Conservation (phyloP, 2,329 filamentous ascomycete species). For the Corynespora cassiicola region DNA sequence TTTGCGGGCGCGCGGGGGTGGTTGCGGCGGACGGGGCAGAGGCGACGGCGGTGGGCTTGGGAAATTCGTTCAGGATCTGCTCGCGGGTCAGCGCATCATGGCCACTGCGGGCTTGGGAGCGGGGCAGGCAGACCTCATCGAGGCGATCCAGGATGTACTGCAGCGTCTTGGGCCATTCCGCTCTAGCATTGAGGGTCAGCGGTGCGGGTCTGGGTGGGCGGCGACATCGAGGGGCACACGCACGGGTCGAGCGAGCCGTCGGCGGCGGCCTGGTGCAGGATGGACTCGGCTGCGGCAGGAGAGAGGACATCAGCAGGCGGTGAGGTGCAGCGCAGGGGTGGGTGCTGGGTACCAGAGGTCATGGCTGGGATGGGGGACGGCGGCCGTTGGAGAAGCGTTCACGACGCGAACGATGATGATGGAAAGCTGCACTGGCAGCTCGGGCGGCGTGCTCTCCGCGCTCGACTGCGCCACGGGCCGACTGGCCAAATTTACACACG, state of each 20-base stretch:
- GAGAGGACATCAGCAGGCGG: slow-evolving; percentile 29
- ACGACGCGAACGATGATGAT: slow-evolving; percentile 11
- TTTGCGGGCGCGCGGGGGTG: slow-evolving; percentile 26
- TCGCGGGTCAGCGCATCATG: slow-evolving; percentile 9
- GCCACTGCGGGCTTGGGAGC: not conserved
- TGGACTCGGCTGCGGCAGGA: slow-evolving; percentile 51
- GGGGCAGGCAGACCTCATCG: slow-evolving; percentile 61
- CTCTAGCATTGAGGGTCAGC: slow-evolving; percentile 57
- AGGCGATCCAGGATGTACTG: slow-evolving; percentile 71
- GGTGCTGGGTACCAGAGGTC: slow-evolving; percentile 16
- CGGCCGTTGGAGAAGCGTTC: slow-evolving; percentile 4
- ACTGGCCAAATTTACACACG: too few relatives aligned
- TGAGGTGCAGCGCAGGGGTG: not conserved
- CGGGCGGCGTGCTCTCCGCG: slow-evolving; percentile 3
- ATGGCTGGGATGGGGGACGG: slow-evolving; percentile 11
- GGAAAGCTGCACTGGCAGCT: slow-evolving; percentile 3
- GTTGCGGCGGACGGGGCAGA: slow-evolving; percentile 49
- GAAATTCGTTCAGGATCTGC: slow-evolving; percentile 80
- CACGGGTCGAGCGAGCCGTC: slow-evolving; percentile 67
- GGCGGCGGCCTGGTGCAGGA: slow-evolving; percentile 62
- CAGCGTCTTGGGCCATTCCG: slow-evolving; percentile 72
- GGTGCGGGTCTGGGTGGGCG: slow-evolving; percentile 1
- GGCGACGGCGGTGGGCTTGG: slow-evolving; percentile 62
- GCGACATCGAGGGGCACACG: slow-evolving; percentile 29
- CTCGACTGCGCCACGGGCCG: slow-evolving; percentile 18